A percentile compares a stretch with the other conserved stretches of the same genome.
Evolutionary conservation across 2,329 filamentous ascomycete genomes (phyloP).

Genomic region (Pseudohalonectria lignicola): DNA sequence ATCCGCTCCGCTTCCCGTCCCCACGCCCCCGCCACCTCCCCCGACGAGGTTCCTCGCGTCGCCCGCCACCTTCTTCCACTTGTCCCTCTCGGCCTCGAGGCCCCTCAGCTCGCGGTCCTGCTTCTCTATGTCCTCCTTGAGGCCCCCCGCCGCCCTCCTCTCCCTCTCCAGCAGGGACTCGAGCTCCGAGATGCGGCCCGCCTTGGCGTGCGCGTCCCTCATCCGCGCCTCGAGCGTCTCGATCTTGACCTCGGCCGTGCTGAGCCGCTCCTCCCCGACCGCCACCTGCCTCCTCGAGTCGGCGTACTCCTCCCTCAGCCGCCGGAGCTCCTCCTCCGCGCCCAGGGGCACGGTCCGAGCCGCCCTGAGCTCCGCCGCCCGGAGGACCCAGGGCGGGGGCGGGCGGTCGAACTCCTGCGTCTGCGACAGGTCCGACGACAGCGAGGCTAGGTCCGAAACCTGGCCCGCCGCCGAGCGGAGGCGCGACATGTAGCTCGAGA

Average conservation of each 20-base stretch:
- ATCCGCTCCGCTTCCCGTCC: slow-evolving; percentile 7
- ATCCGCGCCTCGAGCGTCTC: slow-evolving; percentile 84
- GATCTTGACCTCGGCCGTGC: slow-evolving; percentile 83
- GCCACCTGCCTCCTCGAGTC: slow-evolving; percentile 64
- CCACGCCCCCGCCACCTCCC: slow-evolving; percentile 25
- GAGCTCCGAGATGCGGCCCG: slow-evolving; percentile 55
- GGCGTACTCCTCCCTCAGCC: slow-evolving; percentile 68
- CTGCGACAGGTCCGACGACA: slow-evolving; percentile 60
- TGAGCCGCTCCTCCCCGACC: slow-evolving; percentile 69
- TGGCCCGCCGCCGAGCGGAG: slow-evolving; percentile 53
- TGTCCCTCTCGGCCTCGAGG: slow-evolving; percentile 55
- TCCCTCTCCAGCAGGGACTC: slow-evolving; percentile 47
- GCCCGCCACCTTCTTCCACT: slow-evolving; percentile 60
- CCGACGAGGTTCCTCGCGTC: slow-evolving; percentile 45
- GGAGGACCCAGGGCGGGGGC: slow-evolving; percentile 71
- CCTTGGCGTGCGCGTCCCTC: slow-evolving; percentile 71
- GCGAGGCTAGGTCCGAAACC: slow-evolving; percentile 58
- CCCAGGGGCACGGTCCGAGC: slow-evolving; percentile 73
- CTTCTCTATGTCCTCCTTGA: slow-evolving; percentile 54
- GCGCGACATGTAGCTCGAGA: slow-evolving; percentile 56
- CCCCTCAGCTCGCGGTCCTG: slow-evolving; percentile 55
- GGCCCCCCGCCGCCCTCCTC: slow-evolving; percentile 35
- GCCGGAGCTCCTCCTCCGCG: slow-evolving; percentile 72
- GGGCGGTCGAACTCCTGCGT: slow-evolving; percentile 70
- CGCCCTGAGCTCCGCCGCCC: slow-evolving; percentile 71